Conservation (phyloP, 2,329 filamentous ascomycete species). For the Biscogniauxia sp. region DNA sequence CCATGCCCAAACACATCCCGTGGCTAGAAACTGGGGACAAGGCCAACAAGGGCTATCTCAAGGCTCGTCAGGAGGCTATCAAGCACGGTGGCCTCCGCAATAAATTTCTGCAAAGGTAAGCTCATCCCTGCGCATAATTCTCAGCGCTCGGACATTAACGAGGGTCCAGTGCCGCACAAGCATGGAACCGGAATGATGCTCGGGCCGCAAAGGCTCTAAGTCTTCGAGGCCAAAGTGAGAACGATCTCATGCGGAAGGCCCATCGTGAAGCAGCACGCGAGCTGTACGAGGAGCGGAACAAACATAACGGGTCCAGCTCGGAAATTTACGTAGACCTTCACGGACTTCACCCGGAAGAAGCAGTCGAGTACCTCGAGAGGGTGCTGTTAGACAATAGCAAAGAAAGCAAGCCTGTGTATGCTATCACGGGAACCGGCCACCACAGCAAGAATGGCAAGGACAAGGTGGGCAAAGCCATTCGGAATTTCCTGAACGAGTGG, state of each 20-base stretch:
- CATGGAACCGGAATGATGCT: conserved; percentile 97
- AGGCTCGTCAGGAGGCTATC: conserved; percentile 91
- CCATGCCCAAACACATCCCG: conserved; percentile 85
- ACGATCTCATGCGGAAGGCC: conserved; percentile 94
- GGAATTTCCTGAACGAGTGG: conserved; percentile 91
- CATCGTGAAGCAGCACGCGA: conserved; percentile 90
- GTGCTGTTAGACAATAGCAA: conserved; percentile 79
- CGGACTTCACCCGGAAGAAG: conserved; percentile 97
- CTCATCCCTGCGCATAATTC: not conserved
- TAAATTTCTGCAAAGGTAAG: conserved; percentile 91
- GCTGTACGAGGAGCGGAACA: conserved; percentile 92
- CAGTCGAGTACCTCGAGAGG: conserved; percentile 87
- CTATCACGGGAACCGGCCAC: conserved; percentile 94
- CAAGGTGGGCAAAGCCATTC: conserved; percentile 92
- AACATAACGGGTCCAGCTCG: conserved; percentile 53
- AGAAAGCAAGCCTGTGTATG: conserved; percentile 77
- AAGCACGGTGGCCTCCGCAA: conserved; percentile 95
- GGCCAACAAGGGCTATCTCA: conserved; percentile 91
- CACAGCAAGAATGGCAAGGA: conserved; percentile 99
- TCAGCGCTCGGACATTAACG: conserved; percentile 11
- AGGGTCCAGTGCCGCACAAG: conserved; percentile 76
- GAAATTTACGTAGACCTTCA: conserved; percentile 96
- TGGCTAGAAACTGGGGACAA: conserved; percentile 93
- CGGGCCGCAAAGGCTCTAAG: conserved; percentile 93
- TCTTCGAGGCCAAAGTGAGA: conserved; percentile 91